Evolutionary conservation across 176 grass and related monocot genomes (phyloP).

Genomic region (Neostapfia colusana): DNA sequence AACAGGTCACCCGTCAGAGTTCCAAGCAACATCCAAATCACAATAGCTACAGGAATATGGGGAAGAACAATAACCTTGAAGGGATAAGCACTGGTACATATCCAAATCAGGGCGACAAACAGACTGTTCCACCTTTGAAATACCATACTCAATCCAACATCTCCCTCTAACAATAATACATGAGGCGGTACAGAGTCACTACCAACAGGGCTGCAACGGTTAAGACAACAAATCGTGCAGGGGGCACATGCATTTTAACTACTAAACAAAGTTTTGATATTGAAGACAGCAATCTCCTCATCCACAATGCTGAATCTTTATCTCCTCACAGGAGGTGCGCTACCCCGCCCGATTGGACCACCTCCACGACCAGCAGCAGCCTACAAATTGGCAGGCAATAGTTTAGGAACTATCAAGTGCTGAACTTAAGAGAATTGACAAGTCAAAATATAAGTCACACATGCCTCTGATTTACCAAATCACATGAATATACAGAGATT

Average conservation of each 20-base stretch:
- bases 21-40: neutral
- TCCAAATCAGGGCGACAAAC: neutral
- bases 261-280: constrained; percentile 8
- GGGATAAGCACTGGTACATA: neutral
- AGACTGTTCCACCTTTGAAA: constrained; percentile 15
- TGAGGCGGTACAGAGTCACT: neutral
- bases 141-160: constrained; percentile 9
- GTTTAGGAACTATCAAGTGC: constrained; percentile 19
- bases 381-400: constrained; percentile 32
- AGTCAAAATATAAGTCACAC: neutral
- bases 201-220: constrained; percentile 7
- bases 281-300: neutral
- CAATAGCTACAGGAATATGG: neutral
- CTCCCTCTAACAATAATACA: constrained; percentile 6
- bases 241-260: neutral
- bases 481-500: neutral
- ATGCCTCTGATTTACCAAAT: neutral
- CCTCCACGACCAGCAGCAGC: constrained; percentile 44
- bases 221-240: neutral
- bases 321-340: constrained; percentile 23
- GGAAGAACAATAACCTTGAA: neutral
- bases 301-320: constrained; percentile 9
- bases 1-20: neutral
- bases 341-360: constrained; percentile 37
- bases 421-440: neutral